A percentile compares a stretch with the other conserved stretches of the same genome.
Evolutionary conservation across 805 yeast genomes (phyloP).

Genomic region (Helenozyma rhizophorensis): DNA sequence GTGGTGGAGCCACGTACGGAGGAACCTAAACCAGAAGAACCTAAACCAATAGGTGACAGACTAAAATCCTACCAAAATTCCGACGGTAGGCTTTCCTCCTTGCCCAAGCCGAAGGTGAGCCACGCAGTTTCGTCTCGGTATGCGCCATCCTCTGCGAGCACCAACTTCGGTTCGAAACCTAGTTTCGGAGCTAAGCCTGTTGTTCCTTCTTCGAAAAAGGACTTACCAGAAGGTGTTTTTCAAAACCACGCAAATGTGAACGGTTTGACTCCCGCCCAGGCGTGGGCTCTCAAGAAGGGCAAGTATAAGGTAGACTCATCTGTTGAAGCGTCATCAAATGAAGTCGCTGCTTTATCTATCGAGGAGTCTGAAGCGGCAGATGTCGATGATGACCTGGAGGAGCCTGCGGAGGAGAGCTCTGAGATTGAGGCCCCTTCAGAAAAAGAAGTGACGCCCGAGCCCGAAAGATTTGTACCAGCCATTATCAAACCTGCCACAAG

Average conservation of each 20-base stretch:
- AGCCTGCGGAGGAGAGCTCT: conserved; percentile 5
- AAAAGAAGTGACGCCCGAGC: conserved; percentile 6
- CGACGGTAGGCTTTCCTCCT: conserved; percentile 49
- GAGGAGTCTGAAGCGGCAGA: conserved; percentile 1
- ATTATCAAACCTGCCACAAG: conserved; percentile 5
- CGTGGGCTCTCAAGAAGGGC: conserved; percentile 92
- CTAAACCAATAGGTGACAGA: conserved; percentile 47
- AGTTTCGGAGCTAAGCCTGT: conserved; percentile 13
- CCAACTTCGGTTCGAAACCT: conserved; percentile 5
- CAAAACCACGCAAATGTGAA: conserved; percentile 46
- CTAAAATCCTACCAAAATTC: conserved; percentile 37
- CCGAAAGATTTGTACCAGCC: neutral
- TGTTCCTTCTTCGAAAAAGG: conserved; percentile 20
- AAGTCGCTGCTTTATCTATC: conserved; percentile 1
- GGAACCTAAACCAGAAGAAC: conserved; percentile 21
- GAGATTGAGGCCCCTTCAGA: conserved; percentile 14
- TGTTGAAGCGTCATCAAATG: conserved; percentile 4
- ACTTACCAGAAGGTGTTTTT: conserved; percentile 14
- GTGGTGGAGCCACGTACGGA: conserved; percentile 5
- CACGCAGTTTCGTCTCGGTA: conserved; percentile 49
- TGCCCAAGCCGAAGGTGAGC: conserved; percentile 59
- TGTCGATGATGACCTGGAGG: conserved; percentile 8
- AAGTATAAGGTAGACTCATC: conserved; percentile 40
- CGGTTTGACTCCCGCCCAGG: conserved; percentile 91
- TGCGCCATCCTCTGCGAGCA: conserved; percentile 24